Conservation (phyloP, 2,329 filamentous ascomycete genomes). For the Raffaelea deltoideospora region DNA sequence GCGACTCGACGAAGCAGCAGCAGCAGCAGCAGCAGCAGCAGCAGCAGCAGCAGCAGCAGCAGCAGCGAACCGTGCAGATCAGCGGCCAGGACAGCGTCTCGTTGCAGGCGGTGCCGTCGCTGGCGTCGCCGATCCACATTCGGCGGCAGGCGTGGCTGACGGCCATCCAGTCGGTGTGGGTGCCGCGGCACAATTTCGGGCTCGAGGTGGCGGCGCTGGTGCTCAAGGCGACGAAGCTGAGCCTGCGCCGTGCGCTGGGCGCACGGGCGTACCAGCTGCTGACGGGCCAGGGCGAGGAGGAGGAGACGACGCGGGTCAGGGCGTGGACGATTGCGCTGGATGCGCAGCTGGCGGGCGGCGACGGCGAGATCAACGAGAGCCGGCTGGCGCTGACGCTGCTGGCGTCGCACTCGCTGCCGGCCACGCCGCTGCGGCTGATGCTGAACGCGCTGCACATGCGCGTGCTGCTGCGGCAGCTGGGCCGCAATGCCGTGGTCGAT, state of each 20-base stretch:
- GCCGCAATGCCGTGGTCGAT: conserved; percentile 52
- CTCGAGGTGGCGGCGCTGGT: conserved; percentile 70
- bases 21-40: conserved; percentile 9
- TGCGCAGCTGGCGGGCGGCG: conserved; percentile 80
- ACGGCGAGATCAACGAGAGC: conserved; percentile 78
- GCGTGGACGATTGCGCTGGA: conserved; percentile 90
- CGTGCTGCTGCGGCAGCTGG: conserved; percentile 69
- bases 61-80: too few relatives aligned
- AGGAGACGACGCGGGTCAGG: conserved; percentile 75
- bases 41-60: conserved; percentile 13
- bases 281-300: conserved; percentile 67
- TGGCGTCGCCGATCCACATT: conserved; percentile 71
- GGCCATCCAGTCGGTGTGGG: conserved; percentile 81
- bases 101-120: conserved; percentile 46
- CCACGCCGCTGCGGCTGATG: conserved; percentile 73
- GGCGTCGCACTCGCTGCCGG: conserved; percentile 72
- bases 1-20: conserved; percentile 14
- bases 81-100: too few relatives aligned
- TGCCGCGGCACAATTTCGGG: conserved; percentile 74
- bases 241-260: conserved; percentile 63
- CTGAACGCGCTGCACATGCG: conserved; percentile 83
- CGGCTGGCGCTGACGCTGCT: conserved; percentile 74
- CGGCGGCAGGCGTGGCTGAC: conserved; percentile 85
- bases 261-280: conserved; percentile 61
- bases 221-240: conserved; percentile 70